Base-by-base conservation (phyloP, 2,329 filamentous ascomycete genomes). In the Exophiala mesophila region DNA sequence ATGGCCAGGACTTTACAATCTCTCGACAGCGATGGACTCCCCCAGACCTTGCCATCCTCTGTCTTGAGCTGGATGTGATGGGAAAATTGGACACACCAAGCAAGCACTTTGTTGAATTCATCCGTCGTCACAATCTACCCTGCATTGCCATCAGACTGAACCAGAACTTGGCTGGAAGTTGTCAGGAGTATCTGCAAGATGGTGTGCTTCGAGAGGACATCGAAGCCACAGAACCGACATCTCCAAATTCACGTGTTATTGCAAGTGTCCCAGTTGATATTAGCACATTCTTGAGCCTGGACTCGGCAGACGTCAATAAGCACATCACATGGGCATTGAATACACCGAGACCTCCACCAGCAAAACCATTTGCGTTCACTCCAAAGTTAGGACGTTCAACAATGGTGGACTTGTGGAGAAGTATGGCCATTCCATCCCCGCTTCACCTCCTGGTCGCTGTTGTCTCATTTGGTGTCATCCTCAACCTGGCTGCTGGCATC, bases 1-100 rank as follows among this genome's bases (percentile, higher is more conserved):
- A 57, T 34, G 63, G 59, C 15, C 53, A 50, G n/a, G 56, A 57
- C 36, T 69, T 67, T 54, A 52, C 57, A 32, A 53, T 70, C 32
- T 59, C 55, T n/a, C 67, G 62, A 19, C 55, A 59, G 2, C 61
- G 66, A 37, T 72, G 68, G 68, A 61, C 56, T 38, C 47, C 63
- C 8, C 69, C 68, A 24, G 68, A 72, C 53, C 55, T 73, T 37
- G 67, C 70, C 6, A 64, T 72, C 29, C 55, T 71, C 32, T 69
- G 69, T 41, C 43, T 69, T 26, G 64, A 67, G 8, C 38, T 48
- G 30, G 41, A 47, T 19, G 15, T 36, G 13, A 33, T 32, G 12
- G 23, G 29, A 34, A 58, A 57, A 12, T 53, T 54, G 9, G 67
- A 55, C 16, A 15, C 15, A 16, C 29, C 39, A 12, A 45, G 45